Evolutionary conservation across 768 basidiomycete genomes (phyloP).

Genomic region (Strobilomyces confusus): DNA sequence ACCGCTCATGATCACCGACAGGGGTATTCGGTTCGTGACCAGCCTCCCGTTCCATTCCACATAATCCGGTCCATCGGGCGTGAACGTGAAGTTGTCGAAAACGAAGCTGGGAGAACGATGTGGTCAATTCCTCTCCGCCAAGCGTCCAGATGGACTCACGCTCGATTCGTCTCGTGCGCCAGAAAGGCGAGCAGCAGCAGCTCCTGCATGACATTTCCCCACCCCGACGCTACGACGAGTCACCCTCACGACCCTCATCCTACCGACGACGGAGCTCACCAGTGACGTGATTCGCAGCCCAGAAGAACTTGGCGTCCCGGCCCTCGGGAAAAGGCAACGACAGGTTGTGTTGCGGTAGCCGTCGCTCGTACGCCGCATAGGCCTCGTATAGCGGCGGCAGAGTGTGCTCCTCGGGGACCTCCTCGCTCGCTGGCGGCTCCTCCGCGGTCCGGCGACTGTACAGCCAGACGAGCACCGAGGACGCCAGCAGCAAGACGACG

Average conservation of each 20-base stretch:
- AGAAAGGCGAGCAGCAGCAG: slow-evolving; percentile 50
- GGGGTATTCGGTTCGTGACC: slow-evolving; percentile 52
- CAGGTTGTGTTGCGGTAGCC: slow-evolving; percentile 43
- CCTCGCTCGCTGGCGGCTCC: slow-evolving; percentile 3
- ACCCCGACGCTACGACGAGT: slow-evolving; percentile 43
- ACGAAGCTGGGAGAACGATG: slow-evolving; percentile 39
- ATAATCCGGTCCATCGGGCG: slow-evolving; percentile 38
- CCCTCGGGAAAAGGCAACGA: slow-evolving; percentile 40
- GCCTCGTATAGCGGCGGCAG: slow-evolving; percentile 44
- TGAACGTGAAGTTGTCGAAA: slow-evolving; percentile 60
- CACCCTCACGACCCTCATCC: background rate
- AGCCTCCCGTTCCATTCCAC: slow-evolving; percentile 44
- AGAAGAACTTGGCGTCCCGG: slow-evolving; percentile 41
- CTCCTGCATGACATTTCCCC: slow-evolving; percentile 63
- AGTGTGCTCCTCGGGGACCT: background rate
- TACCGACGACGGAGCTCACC: slow-evolving; percentile 24
- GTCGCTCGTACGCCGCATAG: slow-evolving; percentile 42
- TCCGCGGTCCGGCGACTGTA: background rate
- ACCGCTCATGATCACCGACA: slow-evolving; percentile 53
- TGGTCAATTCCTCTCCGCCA: background rate
- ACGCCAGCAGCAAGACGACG: slow-evolving; percentile 7
- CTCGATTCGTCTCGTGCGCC: slow-evolving; percentile 42
- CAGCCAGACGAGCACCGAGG: slow-evolving; percentile 16
- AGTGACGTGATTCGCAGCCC: slow-evolving; percentile 44
- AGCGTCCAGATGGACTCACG: slow-evolving; percentile 35